phyloP scores from a whole-genome alignment of 305 asterid genomes.

The Ruellia speciosa region DNA sequence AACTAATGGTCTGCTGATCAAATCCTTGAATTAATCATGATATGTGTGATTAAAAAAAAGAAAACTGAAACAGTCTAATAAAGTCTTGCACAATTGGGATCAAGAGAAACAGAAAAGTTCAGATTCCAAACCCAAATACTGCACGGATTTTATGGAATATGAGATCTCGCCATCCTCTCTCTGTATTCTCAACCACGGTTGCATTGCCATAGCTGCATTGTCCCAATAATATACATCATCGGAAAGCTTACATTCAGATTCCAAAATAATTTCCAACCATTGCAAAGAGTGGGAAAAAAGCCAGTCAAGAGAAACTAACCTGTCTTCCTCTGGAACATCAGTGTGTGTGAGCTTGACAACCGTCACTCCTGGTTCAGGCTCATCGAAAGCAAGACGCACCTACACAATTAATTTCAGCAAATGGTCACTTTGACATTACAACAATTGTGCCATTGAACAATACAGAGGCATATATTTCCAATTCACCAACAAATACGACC shows the following conservation, averaged over 20 bases:
- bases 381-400: slow-evolving; percentile 76
- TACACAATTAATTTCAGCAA: slow-evolving; percentile 18
- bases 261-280: neutral
- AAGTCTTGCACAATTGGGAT: too few relatives aligned
- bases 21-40: too few relatives aligned
- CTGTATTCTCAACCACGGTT: slow-evolving; percentile 89
- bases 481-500: neutral
- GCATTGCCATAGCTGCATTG: slow-evolving; percentile 80
- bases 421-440: neutral
- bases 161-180: slow-evolving; percentile 94
- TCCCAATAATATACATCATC: neutral
- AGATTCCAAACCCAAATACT: slow-evolving; percentile 79
- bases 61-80: too few relatives aligned
- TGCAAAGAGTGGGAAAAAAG: neutral
- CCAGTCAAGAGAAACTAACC: slow-evolving; percentile 38
- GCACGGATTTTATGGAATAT: slow-evolving; percentile 83
- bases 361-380: slow-evolving; percentile 79
- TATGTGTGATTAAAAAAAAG: too few relatives aligned
- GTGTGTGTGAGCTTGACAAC: slow-evolving; percentile 61
- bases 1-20: too few relatives aligned
- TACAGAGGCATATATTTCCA: neutral
- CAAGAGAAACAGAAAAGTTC: neutral
- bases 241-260: neutral
- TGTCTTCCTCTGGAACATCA: slow-evolving; percentile 91
- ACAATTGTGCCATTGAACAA: neutral